Base-by-base conservation (phyloP, 495 filamentous ascomycete species). In the Physcia stellaris region DNA sequence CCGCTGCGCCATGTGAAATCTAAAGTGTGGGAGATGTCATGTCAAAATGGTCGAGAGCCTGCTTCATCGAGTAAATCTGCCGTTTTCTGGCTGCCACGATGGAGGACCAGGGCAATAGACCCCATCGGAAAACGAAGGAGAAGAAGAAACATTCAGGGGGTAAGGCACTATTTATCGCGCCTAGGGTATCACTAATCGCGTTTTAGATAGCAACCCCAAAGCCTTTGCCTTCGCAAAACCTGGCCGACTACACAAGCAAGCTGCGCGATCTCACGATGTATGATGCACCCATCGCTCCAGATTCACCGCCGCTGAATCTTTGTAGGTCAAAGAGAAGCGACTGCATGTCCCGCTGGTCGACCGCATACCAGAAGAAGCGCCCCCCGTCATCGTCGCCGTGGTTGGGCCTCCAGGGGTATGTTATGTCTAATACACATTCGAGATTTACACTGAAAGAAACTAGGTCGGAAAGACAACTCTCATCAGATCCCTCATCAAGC, bases 321-420 rank as follows among this genome's bases (percentile, higher is more conserved):
- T 39, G 19, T 52, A 88, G 79, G 73, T 94, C 57, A 87, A 83
- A 70, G 90, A 98, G 62, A 96, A 93, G 60, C 70, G 87, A 24
- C 65, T 95, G 16, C 90, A 98, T 71, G 90, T 96, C 11, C 90
- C 90, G 23, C 78, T 92, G 46, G 80, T 96, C 55, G 90, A 98
- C 62, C 77, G 90, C 40, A 64, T 95, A 43, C 92, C 90, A 34
- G 86, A 94, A 53, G 92, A 96, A 59, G 79, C 90, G n/a, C 85
- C 90, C 12, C 90, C 90, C 31, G 69, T 92, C 30, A 73, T 96
- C 18, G 87, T 95, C 42, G 77, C 81, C 31, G 80, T 96, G 28
- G 86, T 96, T 59, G 90, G 90, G 27, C 90, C 90, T 29, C 83
- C 88, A 0, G 90, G 90, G 35, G 88, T 90, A 57, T 71, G 78